phyloP scores from a whole-genome alignment of 352 stramenopile genomes.

The Thalassiosira mediterranea region DNA sequence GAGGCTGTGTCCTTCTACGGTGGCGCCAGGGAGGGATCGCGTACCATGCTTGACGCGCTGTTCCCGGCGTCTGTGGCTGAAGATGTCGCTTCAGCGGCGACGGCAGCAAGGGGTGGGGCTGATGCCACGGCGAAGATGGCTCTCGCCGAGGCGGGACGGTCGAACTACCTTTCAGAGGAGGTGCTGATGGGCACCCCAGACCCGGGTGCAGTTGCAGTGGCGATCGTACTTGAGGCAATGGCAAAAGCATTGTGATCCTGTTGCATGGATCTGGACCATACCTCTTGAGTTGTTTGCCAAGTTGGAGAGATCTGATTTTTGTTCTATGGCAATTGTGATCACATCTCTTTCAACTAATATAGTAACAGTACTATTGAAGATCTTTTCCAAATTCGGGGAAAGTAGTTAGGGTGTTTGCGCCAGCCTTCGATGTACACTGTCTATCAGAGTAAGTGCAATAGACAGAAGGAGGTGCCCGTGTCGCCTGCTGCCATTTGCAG shows the following conservation, averaged over 20 bases:
- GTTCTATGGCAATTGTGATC: no score
- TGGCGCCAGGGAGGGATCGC: conserved; percentile 90
- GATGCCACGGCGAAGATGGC: conserved; percentile 91
- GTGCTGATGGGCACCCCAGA: conserved; percentile 89
- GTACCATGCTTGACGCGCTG: conserved; percentile 97
- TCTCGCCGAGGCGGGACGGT: conserved; percentile 83
- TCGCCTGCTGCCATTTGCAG: no score
- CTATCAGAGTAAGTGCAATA: no score
- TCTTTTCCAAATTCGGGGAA: not conserved
- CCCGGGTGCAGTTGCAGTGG: conserved; percentile 92
- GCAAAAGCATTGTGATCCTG: no score
- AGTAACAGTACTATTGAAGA: not conserved
- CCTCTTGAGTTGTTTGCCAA: no score
- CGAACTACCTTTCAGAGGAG: conserved; percentile 91
- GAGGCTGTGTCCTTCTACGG: conserved; percentile 89
- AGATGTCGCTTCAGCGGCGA: conserved; percentile 68
- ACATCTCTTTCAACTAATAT: no score
- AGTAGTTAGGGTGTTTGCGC: no score
- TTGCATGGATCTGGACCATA: no score
- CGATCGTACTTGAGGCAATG: conserved; percentile 88
- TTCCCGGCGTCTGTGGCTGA: conserved; percentile 85
- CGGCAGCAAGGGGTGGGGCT: conserved; percentile 87
- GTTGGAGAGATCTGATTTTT: no score
- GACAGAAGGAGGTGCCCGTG: no score
- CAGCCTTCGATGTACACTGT: no score